phyloP scores from a whole-genome alignment of 2,329 filamentous ascomycete genomes.

The Fusarium buharicum region DNA sequence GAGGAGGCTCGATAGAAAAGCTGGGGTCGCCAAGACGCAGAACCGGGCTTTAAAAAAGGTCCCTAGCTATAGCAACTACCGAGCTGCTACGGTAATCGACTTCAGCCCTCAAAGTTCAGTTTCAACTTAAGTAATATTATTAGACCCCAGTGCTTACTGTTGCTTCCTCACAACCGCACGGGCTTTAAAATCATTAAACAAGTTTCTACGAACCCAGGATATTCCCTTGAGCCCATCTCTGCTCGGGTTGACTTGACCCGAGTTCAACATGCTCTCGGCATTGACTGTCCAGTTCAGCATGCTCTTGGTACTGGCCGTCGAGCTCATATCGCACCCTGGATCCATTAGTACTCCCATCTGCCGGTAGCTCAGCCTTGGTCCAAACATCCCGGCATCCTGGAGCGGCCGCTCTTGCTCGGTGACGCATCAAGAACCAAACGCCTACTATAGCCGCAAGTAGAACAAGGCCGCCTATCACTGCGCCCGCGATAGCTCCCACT shows the following conservation, averaged over 20 bases:
- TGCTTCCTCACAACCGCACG: no score
- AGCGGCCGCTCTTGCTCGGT: background rate
- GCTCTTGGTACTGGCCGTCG: background rate
- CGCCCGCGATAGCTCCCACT: background rate
- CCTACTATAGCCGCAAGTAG: background rate
- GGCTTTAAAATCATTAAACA: background rate
- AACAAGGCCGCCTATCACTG: background rate
- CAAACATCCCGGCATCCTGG: background rate
- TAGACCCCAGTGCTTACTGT: background rate
- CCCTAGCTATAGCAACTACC: conserved; percentile 1
- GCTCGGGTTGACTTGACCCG: background rate
- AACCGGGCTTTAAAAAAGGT: background rate
- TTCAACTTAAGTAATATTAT: background rate
- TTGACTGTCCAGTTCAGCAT: background rate
- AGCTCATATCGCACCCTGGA: background rate
- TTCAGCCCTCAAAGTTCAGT: background rate
- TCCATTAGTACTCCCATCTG: background rate
- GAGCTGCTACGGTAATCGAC: background rate
- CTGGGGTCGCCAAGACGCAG: conserved; percentile 8
- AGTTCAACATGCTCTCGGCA: background rate
- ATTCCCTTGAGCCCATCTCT: background rate
- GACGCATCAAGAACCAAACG: background rate
- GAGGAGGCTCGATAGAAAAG: background rate
- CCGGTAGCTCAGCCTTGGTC: background rate
- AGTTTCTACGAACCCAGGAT: background rate